Conservation (phyloP, 2,329 filamentous ascomycete species). For the Aspergillus ruber region DNA sequence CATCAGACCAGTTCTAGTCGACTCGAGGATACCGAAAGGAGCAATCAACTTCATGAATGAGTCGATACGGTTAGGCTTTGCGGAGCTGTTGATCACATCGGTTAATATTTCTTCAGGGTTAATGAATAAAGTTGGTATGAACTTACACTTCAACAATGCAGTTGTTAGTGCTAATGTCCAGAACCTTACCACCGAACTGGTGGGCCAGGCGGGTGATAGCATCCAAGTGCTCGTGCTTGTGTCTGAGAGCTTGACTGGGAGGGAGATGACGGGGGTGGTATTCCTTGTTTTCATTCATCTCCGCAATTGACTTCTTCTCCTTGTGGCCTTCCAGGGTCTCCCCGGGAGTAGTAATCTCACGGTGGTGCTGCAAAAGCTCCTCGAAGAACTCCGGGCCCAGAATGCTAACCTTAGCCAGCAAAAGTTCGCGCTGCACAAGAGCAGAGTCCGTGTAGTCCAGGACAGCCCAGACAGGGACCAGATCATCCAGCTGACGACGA, state of each 20-base stretch:
- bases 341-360: slow-evolving; percentile 67
- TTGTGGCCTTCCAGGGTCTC: slow-evolving; percentile 28
- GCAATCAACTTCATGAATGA: slow-evolving; percentile 94
- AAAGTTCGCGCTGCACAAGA: slow-evolving; percentile 88
- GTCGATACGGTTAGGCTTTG: slow-evolving; percentile 89
- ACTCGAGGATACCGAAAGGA: slow-evolving; percentile 95
- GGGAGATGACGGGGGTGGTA: slow-evolving; percentile 88
- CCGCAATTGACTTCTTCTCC: slow-evolving; percentile 12
- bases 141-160: slow-evolving; percentile 96
- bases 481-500: slow-evolving; percentile 85
- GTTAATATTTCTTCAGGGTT: slow-evolving; percentile 2
- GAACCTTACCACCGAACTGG: slow-evolving; percentile 94
- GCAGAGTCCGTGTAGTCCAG: slow-evolving; percentile 90
- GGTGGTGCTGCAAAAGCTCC: slow-evolving; percentile 89
- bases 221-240: slow-evolving; percentile 96
- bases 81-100: slow-evolving; percentile 53
- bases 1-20: slow-evolving; percentile 92
- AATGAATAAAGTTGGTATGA: not conserved
- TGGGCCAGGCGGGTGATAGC: slow-evolving; percentile 94
- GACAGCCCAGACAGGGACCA: slow-evolving; percentile 97
- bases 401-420: slow-evolving; percentile 94
- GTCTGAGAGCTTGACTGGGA: slow-evolving; percentile 78
- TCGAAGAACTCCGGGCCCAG: slow-evolving; percentile 97
- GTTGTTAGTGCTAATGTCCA: slow-evolving; percentile 97
- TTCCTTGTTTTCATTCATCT: slow-evolving; percentile 42